Conservation (phyloP, 768 basidiomycete species). For the Rhodotorula graminis region DNA sequence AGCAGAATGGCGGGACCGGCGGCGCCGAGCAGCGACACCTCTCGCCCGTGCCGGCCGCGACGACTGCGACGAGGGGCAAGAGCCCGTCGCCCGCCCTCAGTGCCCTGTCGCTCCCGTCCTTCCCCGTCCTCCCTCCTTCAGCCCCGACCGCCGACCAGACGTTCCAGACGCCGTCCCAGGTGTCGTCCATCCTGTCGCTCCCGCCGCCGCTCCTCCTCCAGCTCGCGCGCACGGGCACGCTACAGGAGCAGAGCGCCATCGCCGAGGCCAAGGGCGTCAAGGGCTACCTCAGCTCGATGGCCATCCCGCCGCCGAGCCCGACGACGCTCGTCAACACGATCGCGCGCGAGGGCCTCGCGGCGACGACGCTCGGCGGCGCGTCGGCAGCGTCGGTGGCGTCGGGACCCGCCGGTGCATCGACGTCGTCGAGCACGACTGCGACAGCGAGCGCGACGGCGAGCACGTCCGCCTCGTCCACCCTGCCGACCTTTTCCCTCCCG, state of each 20-base stretch:
- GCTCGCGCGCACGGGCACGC: conserved; percentile 31
- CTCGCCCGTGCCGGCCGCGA: background rate
- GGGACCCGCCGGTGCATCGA: background rate
- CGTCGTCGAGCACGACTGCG: background rate
- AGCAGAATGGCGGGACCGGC: no score
- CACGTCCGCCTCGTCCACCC: background rate
- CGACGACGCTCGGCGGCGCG: background rate
- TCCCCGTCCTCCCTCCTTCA: conserved; percentile 33
- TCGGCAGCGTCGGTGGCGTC: background rate
- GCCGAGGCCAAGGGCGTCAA: conserved; percentile 2
- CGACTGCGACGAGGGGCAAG: background rate
- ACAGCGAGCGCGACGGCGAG: background rate
- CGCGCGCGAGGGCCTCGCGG: background rate
- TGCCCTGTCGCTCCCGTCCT: conserved; percentile 10
- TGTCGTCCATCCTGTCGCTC: conserved; percentile 37
- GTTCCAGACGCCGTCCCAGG: conserved; percentile 31
- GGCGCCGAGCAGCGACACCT: no score
- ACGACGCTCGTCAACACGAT: conserved; percentile 26
- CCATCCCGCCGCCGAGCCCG: conserved; percentile 39
- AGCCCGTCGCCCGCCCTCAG: background rate
- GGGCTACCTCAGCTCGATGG: conserved; percentile 31
- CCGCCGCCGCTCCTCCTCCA: conserved; percentile 33
- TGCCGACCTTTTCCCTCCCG: background rate
- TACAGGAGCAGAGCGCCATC: conserved; percentile 18
- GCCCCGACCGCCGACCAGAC: conserved; percentile 24